A percentile compares a stretch with the other conserved stretches of the same genome.
Conservation (phyloP, 2,329 filamentous ascomycete genomes). For the Alternaria gansuensis region DNA sequence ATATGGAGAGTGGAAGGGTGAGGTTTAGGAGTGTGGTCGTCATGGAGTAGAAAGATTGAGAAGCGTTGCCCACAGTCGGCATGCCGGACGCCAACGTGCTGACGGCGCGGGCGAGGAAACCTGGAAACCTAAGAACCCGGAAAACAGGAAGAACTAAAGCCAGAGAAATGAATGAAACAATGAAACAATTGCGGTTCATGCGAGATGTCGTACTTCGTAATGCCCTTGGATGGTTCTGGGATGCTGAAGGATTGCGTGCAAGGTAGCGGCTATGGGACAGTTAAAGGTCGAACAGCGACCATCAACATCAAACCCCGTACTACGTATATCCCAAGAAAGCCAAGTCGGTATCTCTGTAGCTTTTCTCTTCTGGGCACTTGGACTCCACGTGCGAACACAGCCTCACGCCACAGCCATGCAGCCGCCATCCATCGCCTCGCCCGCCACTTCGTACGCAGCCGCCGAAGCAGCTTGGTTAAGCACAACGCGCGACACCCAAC, state of each 20-base stretch:
- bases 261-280: background rate
- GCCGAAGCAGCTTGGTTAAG: slow-evolving; percentile 16
- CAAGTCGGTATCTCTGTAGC: slow-evolving; percentile 1
- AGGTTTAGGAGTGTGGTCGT: slow-evolving; percentile 62
- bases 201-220: background rate
- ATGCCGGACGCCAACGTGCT: background rate
- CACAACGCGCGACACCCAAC: slow-evolving; percentile 18
- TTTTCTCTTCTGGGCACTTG: slow-evolving; percentile 1
- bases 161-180: slow-evolving; percentile 14
- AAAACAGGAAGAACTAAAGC: slow-evolving; percentile 9
- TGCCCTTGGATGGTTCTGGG: slow-evolving; percentile 4
- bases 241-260: slow-evolving; percentile 7
- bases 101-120: background rate
- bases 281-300: slow-evolving; percentile 1
- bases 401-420: slow-evolving; percentile 7
- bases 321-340: slow-evolving; percentile 4
- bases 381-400: slow-evolving; percentile 19
- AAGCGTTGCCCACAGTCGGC: background rate
- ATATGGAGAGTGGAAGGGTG: slow-evolving; percentile 61
- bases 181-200: slow-evolving; percentile 24
- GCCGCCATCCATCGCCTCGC: slow-evolving; percentile 7
- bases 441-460: slow-evolving; percentile 16
- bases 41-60: slow-evolving; percentile 50
- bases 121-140: background rate
- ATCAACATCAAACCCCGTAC: slow-evolving; percentile 2